Conservation (phyloP, 176 grass and related monocot species). For the Avena insularis region DNA sequence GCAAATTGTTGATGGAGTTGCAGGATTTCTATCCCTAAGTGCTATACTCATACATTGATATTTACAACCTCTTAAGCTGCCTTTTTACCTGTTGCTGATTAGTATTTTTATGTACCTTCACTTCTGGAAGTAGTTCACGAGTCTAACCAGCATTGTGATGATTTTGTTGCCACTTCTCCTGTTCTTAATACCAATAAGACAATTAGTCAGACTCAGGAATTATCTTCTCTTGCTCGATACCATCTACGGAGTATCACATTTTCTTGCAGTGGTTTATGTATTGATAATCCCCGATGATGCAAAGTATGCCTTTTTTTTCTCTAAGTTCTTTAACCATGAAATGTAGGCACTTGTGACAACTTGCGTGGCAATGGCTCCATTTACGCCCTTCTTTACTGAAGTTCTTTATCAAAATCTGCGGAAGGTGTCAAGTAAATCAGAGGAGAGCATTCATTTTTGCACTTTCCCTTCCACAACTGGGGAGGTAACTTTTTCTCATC, state of each 20-base stretch:
- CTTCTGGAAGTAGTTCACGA: background rate
- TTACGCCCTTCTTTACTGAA: slow-evolving; percentile 99
- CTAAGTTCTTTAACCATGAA: slow-evolving; percentile 37
- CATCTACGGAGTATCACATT: slow-evolving; percentile 3
- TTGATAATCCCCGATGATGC: background rate
- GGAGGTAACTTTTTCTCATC: slow-evolving; percentile 56
- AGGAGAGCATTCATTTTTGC: slow-evolving; percentile 95
- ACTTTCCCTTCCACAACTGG: slow-evolving; percentile 86
- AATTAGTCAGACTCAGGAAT: background rate
- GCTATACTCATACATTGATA: background rate
- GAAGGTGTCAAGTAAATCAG: slow-evolving; percentile 69
- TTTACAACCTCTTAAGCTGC: background rate
- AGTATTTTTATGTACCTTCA: slow-evolving; percentile 1
- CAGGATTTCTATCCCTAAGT: background rate
- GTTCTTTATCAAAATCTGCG: slow-evolving; percentile 97
- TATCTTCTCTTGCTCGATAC: slow-evolving; percentile 29
- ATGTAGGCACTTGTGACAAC: slow-evolving; percentile 89
- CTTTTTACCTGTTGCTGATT: slow-evolving; percentile 7
- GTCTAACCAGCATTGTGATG: background rate
- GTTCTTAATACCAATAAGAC: slow-evolving; percentile 16
- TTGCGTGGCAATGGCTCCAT: slow-evolving; percentile 92
- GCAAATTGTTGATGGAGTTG: background rate
- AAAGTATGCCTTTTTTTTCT: slow-evolving; percentile 38
- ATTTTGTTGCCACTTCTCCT: slow-evolving; percentile 25
- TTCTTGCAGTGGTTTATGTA: slow-evolving; percentile 35